phyloP scores from a whole-genome alignment of 2,329 filamentous ascomycete species.

The Aspergillus arachidicola region DNA sequence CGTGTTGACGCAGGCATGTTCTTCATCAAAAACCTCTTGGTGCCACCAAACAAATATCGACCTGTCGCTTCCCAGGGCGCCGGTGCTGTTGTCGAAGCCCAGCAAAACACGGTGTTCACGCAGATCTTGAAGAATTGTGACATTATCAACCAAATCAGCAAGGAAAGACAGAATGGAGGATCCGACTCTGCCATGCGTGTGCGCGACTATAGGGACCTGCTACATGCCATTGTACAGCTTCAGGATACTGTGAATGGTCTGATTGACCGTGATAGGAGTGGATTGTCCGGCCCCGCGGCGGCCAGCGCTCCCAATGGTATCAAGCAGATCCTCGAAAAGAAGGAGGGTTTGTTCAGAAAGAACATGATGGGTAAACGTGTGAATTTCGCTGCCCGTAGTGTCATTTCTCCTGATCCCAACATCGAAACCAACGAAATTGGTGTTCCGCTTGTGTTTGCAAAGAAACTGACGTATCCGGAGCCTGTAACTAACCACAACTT shows the following conservation, averaged over 20 bases:
- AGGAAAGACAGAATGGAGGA: constrained; percentile 62
- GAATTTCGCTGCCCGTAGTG: constrained; percentile 94
- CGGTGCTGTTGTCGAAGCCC: constrained; percentile 80
- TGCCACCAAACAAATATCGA: constrained; percentile 89
- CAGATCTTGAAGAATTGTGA: constrained; percentile 76
- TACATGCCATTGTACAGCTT: constrained; percentile 78
- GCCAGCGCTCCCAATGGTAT: constrained; percentile 87
- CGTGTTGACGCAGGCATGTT: constrained; percentile 84
- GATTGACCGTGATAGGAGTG: constrained; percentile 86
- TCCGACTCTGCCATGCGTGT: constrained; percentile 50
- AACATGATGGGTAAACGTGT: constrained; percentile 99
- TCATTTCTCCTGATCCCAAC: constrained; percentile 97
- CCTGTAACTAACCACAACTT: constrained; percentile 98
- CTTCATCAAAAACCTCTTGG: constrained; percentile 82
- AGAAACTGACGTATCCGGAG: constrained; percentile 93
- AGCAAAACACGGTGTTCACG: constrained; percentile 87
- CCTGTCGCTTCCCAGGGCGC: constrained; percentile 82
- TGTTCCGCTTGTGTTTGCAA: constrained; percentile 96
- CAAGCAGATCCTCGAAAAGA: constrained; percentile 97
- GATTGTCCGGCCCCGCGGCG: constrained; percentile 74
- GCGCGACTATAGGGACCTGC: constrained; percentile 73
- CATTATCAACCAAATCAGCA: constrained; percentile 72
- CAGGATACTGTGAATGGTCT: constrained; percentile 92
- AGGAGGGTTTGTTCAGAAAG: constrained; percentile 96
- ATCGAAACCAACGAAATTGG: constrained; percentile 99